Evolutionary conservation across 2,329 filamentous ascomycete species (phyloP).

Genomic region (Ascochyta viciae-villosae): DNA sequence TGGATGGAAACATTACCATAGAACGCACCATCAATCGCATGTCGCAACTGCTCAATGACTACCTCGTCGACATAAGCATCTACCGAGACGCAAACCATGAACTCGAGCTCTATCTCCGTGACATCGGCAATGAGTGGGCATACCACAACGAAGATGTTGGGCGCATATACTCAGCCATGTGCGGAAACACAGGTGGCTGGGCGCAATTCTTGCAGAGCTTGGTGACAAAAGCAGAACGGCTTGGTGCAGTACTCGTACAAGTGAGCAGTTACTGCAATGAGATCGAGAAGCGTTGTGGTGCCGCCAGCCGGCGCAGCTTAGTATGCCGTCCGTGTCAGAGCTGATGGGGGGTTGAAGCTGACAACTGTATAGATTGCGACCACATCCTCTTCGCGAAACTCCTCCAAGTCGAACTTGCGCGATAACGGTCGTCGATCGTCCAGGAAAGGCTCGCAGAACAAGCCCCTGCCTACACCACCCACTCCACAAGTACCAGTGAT

Average conservation of each 20-base stretch:
- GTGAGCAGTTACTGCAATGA: conserved; percentile 80
- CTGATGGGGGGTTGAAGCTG: conserved; percentile 11
- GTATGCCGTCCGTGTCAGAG: conserved; percentile 56
- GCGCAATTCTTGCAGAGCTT: conserved; percentile 78
- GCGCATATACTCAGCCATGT: conserved; percentile 87
- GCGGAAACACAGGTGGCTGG: conserved; percentile 92
- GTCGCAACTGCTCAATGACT: conserved; percentile 75
- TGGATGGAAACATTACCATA: conserved; percentile 88
- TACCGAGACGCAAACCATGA: conserved; percentile 78
- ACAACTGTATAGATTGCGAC: conserved; percentile 42
- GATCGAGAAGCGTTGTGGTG: conserved; percentile 84
- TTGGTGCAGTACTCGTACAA: conserved; percentile 74
- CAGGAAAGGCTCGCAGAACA: conserved; percentile 44
- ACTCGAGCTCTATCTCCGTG: conserved; percentile 76
- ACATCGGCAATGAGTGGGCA: conserved; percentile 68
- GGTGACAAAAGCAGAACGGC: conserved; percentile 72
- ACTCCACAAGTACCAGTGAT: conserved; percentile 16
- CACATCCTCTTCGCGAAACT: conserved; percentile 48
- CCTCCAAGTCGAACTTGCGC: conserved; percentile 44
- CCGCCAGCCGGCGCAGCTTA: conserved; percentile 79
- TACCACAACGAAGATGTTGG: conserved; percentile 66
- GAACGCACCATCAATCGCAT: conserved; percentile 88
- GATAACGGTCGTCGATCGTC: conserved; percentile 43
- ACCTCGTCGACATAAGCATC: conserved; percentile 78
- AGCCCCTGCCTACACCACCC: conserved; percentile 41